Base-by-base conservation (phyloP, 371 early-diverging fungal genomes). In the Mucor sp. region DNA sequence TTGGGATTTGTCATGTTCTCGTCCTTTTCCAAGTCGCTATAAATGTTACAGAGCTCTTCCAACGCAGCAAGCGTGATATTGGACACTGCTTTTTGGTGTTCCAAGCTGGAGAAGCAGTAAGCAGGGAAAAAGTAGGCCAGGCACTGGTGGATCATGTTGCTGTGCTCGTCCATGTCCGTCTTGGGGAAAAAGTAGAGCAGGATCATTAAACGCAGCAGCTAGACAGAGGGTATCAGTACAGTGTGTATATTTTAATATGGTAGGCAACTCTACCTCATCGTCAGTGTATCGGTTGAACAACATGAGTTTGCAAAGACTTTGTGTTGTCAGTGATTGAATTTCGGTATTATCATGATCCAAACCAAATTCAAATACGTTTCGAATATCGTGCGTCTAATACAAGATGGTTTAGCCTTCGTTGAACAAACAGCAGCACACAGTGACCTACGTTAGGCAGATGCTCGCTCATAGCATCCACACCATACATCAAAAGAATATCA, bases 121-220 rank as follows among this genome's bases (percentile, higher is more conserved):
- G 90, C 94, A 5, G 93, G 94, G 70, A 95, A 88, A 67, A 95
- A 95, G 74, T 95, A 95, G 27, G 86, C 86, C 21, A 95, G 78
- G 62, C 94, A 94, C 73, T 95, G 96, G 3, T 92, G 84, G 50
- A 93, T 77, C 30, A 85, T 87, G 58, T 85, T 74, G 68, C 92
- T 93, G 25, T 67, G 69, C 15, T 57, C 44, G 19, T 69, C 63
- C 12, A 90, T 89, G 2, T 72, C 72, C 7, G 91, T 89, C 1
- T 76, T 69, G 6, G 93, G 91, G 72, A 93, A 90, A 74, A 91
- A 95, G 74, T 95, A 95, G 11, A 93, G 78, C 0, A 91, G 69
- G 3, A 93, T 77, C 77, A 95, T 72, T 58, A 86, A 76, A 44
- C 88, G 84, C 60, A 95, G 75, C 27, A 90, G 76, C 93, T 89